Evolutionary conservation across 352 stramenopile species (phyloP).

Genomic region (Pythium chondricola): DNA sequence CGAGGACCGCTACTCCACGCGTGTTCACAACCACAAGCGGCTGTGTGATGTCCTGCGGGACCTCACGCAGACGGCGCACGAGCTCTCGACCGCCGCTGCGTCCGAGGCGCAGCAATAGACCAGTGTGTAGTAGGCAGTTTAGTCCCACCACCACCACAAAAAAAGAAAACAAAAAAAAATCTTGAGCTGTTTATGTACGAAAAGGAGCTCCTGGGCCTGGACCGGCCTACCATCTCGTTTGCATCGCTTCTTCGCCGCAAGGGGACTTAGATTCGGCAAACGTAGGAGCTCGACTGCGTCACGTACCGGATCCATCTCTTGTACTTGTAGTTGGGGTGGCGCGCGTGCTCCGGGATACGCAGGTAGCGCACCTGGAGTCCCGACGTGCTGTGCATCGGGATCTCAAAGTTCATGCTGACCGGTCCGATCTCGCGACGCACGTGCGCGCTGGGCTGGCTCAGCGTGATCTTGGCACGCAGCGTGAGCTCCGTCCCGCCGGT

Average conservation of each 20-base stretch:
- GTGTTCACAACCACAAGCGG: constrained; percentile 82
- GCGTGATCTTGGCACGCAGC: constrained; percentile 90
- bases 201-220: no score
- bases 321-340: constrained; percentile 95
- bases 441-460: constrained; percentile 66
- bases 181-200: no score
- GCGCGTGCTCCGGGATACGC: constrained; percentile 93
- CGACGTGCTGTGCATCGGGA: constrained; percentile 99
- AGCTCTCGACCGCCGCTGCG: constrained; percentile 34
- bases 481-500: constrained; percentile 93
- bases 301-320: constrained; percentile 99
- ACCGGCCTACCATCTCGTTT: background rate
- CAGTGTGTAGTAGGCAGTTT: background rate
- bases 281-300: constrained; percentile 97
- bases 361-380: constrained; percentile 98
- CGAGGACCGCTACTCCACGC: constrained; percentile 71
- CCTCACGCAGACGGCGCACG: constrained; percentile 59
- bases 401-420: constrained; percentile 99
- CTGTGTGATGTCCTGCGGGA: constrained; percentile 79
- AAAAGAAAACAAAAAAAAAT: background rate
- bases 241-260: background rate
- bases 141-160: background rate
- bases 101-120: constrained; percentile 12
- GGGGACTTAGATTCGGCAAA: constrained; percentile 93
- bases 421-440: constrained; percentile 94